phyloP scores from a whole-genome alignment of 202 grass and related monocot species.

The Tripidium arundinaceum region DNA sequence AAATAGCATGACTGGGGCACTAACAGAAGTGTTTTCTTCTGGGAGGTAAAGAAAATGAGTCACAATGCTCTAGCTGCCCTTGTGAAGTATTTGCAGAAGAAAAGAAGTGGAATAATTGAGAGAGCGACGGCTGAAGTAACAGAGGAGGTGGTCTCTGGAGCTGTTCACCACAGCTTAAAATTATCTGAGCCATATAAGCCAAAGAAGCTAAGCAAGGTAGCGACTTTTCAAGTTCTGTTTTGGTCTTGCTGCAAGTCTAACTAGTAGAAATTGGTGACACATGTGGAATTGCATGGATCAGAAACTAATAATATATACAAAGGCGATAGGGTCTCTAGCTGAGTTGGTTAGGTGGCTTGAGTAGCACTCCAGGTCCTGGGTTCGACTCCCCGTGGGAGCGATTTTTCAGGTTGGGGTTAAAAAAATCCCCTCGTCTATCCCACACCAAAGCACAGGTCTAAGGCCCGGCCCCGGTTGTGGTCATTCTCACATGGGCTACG shows the following conservation, averaged over 20 bases:
- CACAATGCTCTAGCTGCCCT: conserved; percentile 81
- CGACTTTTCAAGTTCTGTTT: conserved; percentile 13
- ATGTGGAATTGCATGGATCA: conserved; percentile 18
- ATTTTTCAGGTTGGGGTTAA: neutral
- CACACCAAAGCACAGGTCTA: neutral
- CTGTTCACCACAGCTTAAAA: conserved; percentile 77
- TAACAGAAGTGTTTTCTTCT: conserved; percentile 90
- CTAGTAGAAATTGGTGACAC: neutral
- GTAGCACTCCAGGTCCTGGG: neutral
- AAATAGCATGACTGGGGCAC: conserved; percentile 75
- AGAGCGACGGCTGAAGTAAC: conserved; percentile 97
- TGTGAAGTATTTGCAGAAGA: conserved; percentile 98
- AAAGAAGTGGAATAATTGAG: conserved; percentile 85
- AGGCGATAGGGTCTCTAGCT: neutral
- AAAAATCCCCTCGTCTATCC: neutral
- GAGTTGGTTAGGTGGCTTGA: neutral
- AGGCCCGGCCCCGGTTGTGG: neutral
- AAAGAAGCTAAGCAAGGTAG: conserved; percentile 80
- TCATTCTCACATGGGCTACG: neutral
- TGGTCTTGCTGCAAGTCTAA: conserved; percentile 5
- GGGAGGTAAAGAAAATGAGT: conserved; percentile 87
- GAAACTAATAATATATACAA: conserved; percentile 2
- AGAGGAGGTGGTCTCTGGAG: conserved; percentile 88
- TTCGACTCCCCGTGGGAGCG: neutral
- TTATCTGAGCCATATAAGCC: conserved; percentile 75